Conservation (phyloP, 139 green algal genomes). For the Dunaliella primolecta region DNA sequence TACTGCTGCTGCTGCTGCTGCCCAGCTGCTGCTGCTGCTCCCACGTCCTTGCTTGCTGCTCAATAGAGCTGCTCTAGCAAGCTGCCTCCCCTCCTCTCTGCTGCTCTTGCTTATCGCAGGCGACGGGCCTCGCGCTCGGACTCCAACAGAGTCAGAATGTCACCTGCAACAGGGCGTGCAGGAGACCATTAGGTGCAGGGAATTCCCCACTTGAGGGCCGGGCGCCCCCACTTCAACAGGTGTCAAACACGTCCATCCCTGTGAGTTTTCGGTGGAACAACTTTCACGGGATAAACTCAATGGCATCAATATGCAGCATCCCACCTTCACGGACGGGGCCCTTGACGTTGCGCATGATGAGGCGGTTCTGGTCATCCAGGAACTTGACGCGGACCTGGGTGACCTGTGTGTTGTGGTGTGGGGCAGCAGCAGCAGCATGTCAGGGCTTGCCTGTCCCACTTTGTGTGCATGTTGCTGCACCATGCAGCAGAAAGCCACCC, state of each 20-base stretch:
- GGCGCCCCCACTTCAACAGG: not conserved
- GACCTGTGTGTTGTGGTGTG: slow-evolving; percentile 63
- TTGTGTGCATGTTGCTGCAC: not conserved
- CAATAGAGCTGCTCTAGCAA: not conserved
- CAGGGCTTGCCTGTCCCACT: not conserved
- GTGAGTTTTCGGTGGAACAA: too few species aligned
- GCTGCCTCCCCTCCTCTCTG: not conserved
- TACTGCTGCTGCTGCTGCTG: too few species aligned
- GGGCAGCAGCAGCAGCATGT: not conserved
- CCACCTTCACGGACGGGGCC: slow-evolving; percentile 96
- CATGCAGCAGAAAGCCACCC: not conserved
- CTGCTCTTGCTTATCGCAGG: slow-evolving; percentile 67
- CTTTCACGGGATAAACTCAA: not conserved
- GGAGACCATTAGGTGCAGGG: not conserved
- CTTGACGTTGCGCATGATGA: slow-evolving; percentile 99
- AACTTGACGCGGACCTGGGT: slow-evolving; percentile 99
- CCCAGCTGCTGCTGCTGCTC: too few species aligned
- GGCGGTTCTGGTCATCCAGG: slow-evolving; percentile 95
- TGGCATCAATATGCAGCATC: slow-evolving; percentile 3
- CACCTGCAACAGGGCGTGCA: slow-evolving; percentile 54
- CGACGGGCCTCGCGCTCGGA: slow-evolving; percentile 97
- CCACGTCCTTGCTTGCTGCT: not conserved
- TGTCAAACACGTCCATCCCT: too few species aligned
- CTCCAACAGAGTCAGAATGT: slow-evolving; percentile 98
- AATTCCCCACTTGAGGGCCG: not conserved